phyloP scores from a whole-genome alignment of 495 filamentous ascomycete genomes.

The Schizothecium vesticola region DNA sequence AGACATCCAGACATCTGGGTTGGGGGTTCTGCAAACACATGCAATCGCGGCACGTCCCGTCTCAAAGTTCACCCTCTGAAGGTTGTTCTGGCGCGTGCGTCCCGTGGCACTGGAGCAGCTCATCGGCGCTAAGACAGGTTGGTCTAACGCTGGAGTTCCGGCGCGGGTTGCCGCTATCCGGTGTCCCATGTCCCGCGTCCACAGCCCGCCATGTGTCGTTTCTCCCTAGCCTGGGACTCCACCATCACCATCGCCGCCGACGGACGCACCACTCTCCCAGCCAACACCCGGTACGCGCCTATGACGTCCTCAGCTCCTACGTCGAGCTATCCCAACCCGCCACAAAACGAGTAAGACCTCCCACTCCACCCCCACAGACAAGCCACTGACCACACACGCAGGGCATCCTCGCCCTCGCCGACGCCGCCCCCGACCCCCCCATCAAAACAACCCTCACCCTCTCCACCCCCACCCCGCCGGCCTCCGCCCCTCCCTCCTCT shows the following conservation, averaged over 20 bases:
- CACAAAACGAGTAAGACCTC: constrained; percentile 42
- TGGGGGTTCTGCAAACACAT: background rate
- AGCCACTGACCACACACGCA: constrained; percentile 12
- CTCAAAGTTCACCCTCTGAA: background rate
- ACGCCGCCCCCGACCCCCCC: constrained; percentile 34
- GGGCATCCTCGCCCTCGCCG: constrained; percentile 44
- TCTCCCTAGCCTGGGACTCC: constrained; percentile 60
- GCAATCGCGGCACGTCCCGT: background rate
- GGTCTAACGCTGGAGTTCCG: no score
- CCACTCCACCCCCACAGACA: background rate
- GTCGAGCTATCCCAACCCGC: constrained; percentile 69
- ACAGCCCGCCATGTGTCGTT: constrained; percentile 42
- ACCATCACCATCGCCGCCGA: constrained; percentile 40
- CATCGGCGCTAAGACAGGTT: no score
- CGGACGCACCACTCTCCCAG: constrained; percentile 52
- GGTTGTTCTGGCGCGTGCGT: background rate
- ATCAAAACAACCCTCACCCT: constrained; percentile 39
- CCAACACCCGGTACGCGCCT: constrained; percentile 52
- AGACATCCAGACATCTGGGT: background rate
- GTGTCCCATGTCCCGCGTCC: no score
- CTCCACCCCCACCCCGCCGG: constrained; percentile 45
- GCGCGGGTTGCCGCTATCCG: no score
- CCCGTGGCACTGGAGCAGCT: no score
- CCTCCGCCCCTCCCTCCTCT: constrained; percentile 55
- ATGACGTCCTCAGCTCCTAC: constrained; percentile 60